phyloP scores from a whole-genome alignment of 208 protist species.

The Leishmania tarentolae region DNA sequence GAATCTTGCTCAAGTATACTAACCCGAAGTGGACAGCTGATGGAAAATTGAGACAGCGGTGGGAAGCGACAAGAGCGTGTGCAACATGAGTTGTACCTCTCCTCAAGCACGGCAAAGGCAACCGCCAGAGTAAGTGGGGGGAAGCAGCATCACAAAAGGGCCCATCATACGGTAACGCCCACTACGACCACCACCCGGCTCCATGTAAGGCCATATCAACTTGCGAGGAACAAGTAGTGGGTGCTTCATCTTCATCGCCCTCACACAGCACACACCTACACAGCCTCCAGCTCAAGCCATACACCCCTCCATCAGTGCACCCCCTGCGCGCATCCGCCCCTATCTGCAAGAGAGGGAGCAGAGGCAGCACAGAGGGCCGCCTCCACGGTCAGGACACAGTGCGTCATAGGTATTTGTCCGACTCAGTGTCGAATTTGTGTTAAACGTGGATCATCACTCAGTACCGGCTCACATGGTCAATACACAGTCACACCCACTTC shows the following conservation, averaged over 20 bases:
- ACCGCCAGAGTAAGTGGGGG: not conserved
- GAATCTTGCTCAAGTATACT: slow-evolving; percentile 47
- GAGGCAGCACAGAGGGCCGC: slow-evolving; percentile 10
- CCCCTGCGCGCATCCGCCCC: not conserved
- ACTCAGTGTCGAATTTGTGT: slow-evolving; percentile 49
- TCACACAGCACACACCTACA: no score
- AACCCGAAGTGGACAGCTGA: slow-evolving; percentile 25
- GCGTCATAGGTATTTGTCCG: slow-evolving; percentile 35
- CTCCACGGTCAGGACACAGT: slow-evolving; percentile 35
- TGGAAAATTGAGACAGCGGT: slow-evolving; percentile 5
- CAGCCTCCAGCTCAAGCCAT: no score
- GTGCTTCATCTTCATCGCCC: no score
- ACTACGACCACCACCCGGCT: not conserved
- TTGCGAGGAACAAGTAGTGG: no score
- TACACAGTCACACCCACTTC: not conserved
- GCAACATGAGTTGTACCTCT: not conserved
- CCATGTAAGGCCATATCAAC: not conserved
- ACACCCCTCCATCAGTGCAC: not conserved
- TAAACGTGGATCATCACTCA: slow-evolving; percentile 37
- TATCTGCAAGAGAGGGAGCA: not conserved
- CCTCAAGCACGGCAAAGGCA: not conserved
- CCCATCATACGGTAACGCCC: not conserved
- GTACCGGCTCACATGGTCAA: not conserved
- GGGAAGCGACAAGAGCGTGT: slow-evolving; percentile 45
- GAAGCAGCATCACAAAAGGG: not conserved